Base-by-base conservation (phyloP, 1,284 basidiomycete genomes). In the Papiliotrema terrestris region DNA sequence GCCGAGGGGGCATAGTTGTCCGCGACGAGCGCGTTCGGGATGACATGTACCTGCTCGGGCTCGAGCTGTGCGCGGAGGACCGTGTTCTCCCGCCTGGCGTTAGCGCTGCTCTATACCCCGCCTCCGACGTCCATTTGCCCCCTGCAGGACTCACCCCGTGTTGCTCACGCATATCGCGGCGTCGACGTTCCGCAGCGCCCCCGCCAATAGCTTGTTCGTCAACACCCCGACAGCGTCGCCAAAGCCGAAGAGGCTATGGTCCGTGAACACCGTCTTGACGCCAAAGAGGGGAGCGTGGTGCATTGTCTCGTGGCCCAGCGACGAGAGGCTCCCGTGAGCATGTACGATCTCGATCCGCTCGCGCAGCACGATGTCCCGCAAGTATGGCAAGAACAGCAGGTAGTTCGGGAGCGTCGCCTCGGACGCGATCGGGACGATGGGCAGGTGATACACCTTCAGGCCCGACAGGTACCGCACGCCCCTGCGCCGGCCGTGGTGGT, bases 111-210 rank as follows among this genome's bases (percentile, higher is more conserved):
- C 26, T 49, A n/a, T n/a, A n/a, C n/a, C n/a, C n/a, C n/a, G n/a
- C n/a, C n/a, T n/a, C n/a, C 42, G 23, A 44, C 25, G 20, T 41
- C 15, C n/a, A 23, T n/a, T 19, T 5, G 46, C 13, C 22, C 41
- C 19, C 45, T 35, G 38, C 36, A 35, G 2, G 15, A 74, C 83
- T 63, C 68, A 91, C 91, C 92, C 92, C 0, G 93, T 97, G 75
- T 98, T 89, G n/a, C 91, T 94, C 47, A 98, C 96, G 68, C 93
- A 97, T 35, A 98, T 93, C 0, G 91, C 91, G 0, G 87, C 90
- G 61, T 98, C 95, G 0, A 94, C 88, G 72, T 95, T 94, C 59
- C 86, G 84, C 65, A 99, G 78, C 1, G 87, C 88, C 15, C 85
- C 91, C 14, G 85, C 87, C 26, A 98, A 80, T 38, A 99, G 82